Evolutionary conservation across 1,139 yeast species (phyloP), one percentile per base, ranked within the genome.

Genomic region (Pichia sp.): DNA sequence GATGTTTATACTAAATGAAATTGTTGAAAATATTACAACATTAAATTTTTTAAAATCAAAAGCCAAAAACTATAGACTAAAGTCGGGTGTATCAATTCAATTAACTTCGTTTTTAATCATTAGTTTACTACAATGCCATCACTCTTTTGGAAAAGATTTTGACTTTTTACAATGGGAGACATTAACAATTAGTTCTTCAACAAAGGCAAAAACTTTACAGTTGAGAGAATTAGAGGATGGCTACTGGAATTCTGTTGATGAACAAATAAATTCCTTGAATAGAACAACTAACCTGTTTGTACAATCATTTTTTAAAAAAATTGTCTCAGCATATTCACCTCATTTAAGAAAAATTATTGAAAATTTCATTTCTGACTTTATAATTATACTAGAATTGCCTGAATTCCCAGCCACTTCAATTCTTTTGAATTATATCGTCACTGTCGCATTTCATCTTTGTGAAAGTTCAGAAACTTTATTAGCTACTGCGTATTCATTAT

Each of bases 1-100:
- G 51, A 68, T 68, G 1, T 84, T 83, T 61, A 72, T 87, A 10
- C 59, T 86, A 14, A 77, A 77, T 48, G 93, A 87, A 62, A 62
- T 85, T 4, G 60, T 84, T n/a, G 66, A 75, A 3, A 76, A 76
- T 51, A 68, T 81, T 53, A 77, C 75, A 46, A 74, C 71, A 45
- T 62, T 83, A 9, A 77, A 85, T 62, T 70, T 3, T 71, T 71
- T 52, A 74, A 77, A 60, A 53, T 64, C 22, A 58, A 60, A 22
- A 25, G 72, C 83, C 0, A 72, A 81, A 47, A 79, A 74, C 46
- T 72, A 68, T 49, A 72, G 70, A 44, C 57, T 79, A 0, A 60
- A 72, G 0, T 66, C 75, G 44, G 85, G 85, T 1, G 63, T 68
- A 5, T 70, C 65, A 45, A 73, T 83, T 11, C 86, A 79, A 58